Evolutionary conservation across 129 eudicot species (phyloP).

Genomic region (Tagetes erecta): DNA sequence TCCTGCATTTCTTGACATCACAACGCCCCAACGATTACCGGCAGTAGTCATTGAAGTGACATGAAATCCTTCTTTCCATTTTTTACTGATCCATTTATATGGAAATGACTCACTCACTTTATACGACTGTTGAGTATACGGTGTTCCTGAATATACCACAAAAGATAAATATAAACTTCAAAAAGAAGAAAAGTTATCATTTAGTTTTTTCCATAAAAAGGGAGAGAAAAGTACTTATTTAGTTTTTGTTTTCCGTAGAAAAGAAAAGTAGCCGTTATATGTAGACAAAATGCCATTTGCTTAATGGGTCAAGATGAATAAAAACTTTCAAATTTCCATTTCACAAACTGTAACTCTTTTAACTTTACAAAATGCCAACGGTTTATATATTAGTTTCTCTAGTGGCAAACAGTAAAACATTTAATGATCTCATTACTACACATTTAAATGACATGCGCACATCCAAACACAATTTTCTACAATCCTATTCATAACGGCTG

Average conservation of each 20-base stretch:
- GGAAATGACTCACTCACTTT: constrained; percentile 99
- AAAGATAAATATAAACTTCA: not conserved
- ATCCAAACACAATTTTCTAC: not conserved
- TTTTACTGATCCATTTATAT: constrained; percentile 95
- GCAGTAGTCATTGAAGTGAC: constrained; percentile 99
- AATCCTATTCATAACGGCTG: not conserved
- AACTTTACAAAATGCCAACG: not conserved
- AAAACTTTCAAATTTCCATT: not conserved
- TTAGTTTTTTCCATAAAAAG: constrained; percentile 1
- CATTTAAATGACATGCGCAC: constrained; percentile 3
- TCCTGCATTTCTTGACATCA: constrained; percentile 94
- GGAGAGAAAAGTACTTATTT: not conserved
- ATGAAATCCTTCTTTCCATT: constrained; percentile 99
- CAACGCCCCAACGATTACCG: constrained; percentile 98
- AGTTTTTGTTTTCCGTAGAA: not conserved
- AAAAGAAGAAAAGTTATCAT: not conserved
- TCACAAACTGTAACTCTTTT: not conserved
- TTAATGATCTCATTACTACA: not conserved
- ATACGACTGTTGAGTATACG: constrained; percentile 91
- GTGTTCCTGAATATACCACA: constrained; percentile 54
- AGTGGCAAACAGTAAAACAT: not conserved
- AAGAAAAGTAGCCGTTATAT: not conserved
- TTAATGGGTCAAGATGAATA: too few relatives aligned
- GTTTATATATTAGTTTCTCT: not conserved
- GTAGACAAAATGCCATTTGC: not conserved